phyloP scores from a whole-genome alignment of 2,329 filamentous ascomycete genomes.

The Pyrenochaeta sp. region DNA sequence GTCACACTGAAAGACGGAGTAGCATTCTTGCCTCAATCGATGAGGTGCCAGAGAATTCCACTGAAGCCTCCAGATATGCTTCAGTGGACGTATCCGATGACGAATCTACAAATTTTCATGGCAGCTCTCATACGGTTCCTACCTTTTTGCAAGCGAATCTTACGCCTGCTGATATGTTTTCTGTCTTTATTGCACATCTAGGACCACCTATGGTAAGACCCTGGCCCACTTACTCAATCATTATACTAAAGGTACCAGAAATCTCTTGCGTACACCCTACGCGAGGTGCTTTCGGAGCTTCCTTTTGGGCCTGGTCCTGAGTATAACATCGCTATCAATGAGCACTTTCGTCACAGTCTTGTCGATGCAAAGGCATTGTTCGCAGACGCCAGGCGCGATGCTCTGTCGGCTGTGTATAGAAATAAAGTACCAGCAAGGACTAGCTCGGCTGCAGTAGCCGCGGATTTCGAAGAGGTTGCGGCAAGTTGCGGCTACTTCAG shows the following conservation, averaged over 20 bases:
- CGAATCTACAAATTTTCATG: conserved; percentile 25
- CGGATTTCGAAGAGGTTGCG: conserved; percentile 95
- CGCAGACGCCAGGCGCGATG: conserved; percentile 75
- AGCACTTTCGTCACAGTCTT: conserved; percentile 81
- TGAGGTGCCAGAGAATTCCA: conserved; percentile 50
- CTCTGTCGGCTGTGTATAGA: conserved; percentile 81
- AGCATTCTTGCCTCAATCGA: conserved; percentile 54
- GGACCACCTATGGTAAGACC: conserved; percentile 80
- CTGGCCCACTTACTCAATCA: neutral
- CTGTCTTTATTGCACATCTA: conserved; percentile 85
- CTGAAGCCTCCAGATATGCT: conserved; percentile 33
- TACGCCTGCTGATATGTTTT: conserved; percentile 84
- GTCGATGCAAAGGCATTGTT: conserved; percentile 83
- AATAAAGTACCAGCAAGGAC: conserved; percentile 76
- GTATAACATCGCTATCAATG: conserved; percentile 76
- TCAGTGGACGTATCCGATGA: conserved; percentile 43
- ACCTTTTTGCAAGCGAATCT: conserved; percentile 39
- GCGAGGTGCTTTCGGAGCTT: conserved; percentile 85
- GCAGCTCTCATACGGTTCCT: conserved; percentile 29
- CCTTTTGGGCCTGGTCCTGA: conserved; percentile 77
- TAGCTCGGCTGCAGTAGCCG: conserved; percentile 77
- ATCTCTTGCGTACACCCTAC: conserved; percentile 89
- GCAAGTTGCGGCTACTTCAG: conserved; percentile 98
- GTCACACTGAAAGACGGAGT: conserved; percentile 39
- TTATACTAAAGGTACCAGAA: conserved; percentile 61